Evolutionary conservation across 805 yeast species (phyloP).

Genomic region (Groenewaldozyma tartarivorans): DNA sequence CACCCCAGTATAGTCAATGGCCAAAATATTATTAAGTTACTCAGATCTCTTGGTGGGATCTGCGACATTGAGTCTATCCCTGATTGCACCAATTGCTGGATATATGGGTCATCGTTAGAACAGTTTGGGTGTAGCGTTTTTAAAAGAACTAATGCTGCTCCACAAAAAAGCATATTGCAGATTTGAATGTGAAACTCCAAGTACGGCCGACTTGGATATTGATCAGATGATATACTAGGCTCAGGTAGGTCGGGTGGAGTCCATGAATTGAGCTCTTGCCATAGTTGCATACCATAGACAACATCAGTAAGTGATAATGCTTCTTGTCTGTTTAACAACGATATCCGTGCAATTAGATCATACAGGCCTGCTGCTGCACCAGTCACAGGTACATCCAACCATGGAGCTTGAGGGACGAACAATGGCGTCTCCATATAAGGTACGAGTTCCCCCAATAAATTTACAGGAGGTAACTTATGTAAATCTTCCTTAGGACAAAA

Average conservation of each 20-base stretch:
- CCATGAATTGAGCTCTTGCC: slow-evolving; percentile 1
- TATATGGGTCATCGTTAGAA: background rate
- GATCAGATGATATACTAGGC: background rate
- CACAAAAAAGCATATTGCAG: background rate
- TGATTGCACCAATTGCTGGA: background rate
- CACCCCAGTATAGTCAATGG: slow-evolving; percentile 2
- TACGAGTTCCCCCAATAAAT: background rate
- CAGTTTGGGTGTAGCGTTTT: background rate
- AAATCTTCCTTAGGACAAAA: background rate
- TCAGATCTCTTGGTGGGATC: background rate
- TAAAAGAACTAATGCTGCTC: background rate
- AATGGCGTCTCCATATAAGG: background rate
- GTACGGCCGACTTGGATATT: background rate
- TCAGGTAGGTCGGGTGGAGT: background rate
- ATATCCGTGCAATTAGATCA: background rate
- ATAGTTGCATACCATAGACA: background rate
- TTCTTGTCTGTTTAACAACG: background rate
- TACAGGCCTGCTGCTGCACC: background rate
- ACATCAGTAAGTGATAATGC: background rate
- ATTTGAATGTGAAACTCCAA: slow-evolving; percentile 1
- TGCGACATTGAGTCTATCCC: background rate
- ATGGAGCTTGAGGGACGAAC: background rate
- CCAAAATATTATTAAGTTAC: background rate
- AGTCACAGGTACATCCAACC: background rate
- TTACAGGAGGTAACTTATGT: slow-evolving; percentile 1